Evolutionary conservation across 345 rosid species (phyloP).

Genomic region (Sonneratia caseolaris): DNA sequence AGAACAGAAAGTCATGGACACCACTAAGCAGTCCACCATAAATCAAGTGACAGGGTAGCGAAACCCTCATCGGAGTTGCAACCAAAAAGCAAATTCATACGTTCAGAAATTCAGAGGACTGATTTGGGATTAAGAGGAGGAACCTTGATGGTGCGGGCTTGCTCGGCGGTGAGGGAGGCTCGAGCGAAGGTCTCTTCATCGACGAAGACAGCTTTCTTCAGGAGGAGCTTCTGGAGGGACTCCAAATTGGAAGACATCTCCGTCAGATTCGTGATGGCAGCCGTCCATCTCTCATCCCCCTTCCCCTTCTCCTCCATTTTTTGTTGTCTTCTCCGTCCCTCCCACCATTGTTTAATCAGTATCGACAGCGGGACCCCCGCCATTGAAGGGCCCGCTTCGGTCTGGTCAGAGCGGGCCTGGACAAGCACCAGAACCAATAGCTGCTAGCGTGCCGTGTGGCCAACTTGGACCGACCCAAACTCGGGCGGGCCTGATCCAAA

Average conservation of each 20-base stretch:
- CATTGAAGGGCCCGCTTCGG: no score
- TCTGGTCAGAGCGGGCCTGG: no score
- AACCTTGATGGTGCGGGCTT: conserved; percentile 88
- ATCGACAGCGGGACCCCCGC: no score
- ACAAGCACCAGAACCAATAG: no score
- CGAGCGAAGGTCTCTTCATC: conserved; percentile 77
- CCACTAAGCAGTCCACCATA: no score
- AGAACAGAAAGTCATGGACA: background rate
- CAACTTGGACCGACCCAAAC: no score
- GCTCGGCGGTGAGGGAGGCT: conserved; percentile 87
- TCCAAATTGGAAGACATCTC: conserved; percentile 83
- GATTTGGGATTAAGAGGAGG: background rate
- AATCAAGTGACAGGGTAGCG: no score
- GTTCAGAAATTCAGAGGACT: background rate
- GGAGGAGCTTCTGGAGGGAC: conserved; percentile 74
- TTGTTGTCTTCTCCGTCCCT: background rate
- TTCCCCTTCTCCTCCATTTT: conserved; percentile 42
- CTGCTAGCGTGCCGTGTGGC: no score
- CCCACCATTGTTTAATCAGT: no score
- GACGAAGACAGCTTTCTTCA: conserved; percentile 87
- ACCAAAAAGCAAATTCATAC: background rate
- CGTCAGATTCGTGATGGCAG: conserved; percentile 64
- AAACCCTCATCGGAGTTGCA: no score
- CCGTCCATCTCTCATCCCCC: conserved; percentile 82
- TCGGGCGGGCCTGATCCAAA: no score